Evolutionary conservation across 192 early-diverging fungal species (phyloP), one percentile per base, ranked within the genome.

Genomic region (Gamsiella multidivaricata): DNA sequence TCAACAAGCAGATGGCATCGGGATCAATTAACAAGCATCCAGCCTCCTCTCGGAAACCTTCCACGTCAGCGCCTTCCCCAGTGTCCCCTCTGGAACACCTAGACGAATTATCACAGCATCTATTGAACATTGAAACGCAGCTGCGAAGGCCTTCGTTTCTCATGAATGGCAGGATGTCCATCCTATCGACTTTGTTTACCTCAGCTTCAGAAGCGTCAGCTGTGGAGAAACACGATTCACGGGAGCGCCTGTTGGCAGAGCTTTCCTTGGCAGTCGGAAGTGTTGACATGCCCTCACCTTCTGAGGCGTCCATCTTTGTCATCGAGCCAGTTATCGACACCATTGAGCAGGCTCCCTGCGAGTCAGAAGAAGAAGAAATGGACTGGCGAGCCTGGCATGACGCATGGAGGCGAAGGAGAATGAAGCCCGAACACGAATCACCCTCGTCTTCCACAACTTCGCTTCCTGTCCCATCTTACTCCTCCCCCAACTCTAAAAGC

Each of bases 81-180:
- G 15, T 2, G 15, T 66, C 63, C 15, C 39, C 59, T 5, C 32
- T 62, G 2, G 39, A 49, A 32, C 32, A 32, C 15, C 31, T 62
- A 31, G 73, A 76, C 14, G 32, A 39, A 3, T 37, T 78, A 1
- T 78, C 74, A 15, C 60, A 78, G 29, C 59, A 56, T 17, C 65
- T 78, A 29, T 69, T 17, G 66, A 41, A 61, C 1, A 63, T 69
- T 37, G 74, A 78, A n/a, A 64, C 54, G 7, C 74, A 78, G 18
- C 56, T 78, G 74, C n/a, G 66, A 34, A 31, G 74, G 29, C 57
- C 74, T 11, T 78, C 74, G 7, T 78, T 78, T 34, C 54, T 78
- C 37, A 67, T 69, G 57, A 32, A 62, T 34, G 14, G 60, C 18
- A 33, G 65, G 20, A 36, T 60, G 1, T 78, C 73, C 0, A 55